These are phyloP conservation scores for Dryadomyces quercus-mongolicae DNA, from an alignment of 2,329 filamentous ascomycete genomes.

Conservation along the genomic window DNA sequence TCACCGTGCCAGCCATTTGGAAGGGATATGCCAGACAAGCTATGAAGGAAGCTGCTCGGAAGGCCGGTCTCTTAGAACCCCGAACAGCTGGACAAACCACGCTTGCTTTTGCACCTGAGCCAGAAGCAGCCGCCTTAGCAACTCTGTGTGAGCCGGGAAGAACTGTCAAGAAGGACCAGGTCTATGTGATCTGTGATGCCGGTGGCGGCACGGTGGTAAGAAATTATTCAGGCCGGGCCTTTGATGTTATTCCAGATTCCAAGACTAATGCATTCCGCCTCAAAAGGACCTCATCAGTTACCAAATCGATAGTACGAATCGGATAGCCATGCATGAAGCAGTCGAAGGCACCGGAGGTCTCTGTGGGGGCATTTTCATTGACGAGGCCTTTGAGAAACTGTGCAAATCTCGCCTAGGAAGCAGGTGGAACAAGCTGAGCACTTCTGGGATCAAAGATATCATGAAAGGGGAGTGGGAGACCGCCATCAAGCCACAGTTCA, in stretches of 20 bases:
- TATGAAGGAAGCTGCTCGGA: neutral
- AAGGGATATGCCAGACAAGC: neutral
- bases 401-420: neutral
- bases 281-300: neutral
- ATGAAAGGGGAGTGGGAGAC: neutral
- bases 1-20: neutral
- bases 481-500: neutral
- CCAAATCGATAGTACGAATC: neutral
- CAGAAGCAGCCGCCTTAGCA: neutral
- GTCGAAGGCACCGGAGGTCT: neutral
- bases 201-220: neutral
- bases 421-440: neutral
- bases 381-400: neutral
- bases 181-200: neutral
- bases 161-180: neutral
- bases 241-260: too few species aligned
- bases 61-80: neutral
- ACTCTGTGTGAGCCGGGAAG: neutral
- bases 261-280: neutral
- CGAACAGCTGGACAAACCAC: neutral
- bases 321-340: neutral
- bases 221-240: too few species aligned
- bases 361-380: neutral
- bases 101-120: neutral
- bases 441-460: neutral